Conservation (phyloP, 768 basidiomycete species). For the Lactifluus hygrophoroides region DNA sequence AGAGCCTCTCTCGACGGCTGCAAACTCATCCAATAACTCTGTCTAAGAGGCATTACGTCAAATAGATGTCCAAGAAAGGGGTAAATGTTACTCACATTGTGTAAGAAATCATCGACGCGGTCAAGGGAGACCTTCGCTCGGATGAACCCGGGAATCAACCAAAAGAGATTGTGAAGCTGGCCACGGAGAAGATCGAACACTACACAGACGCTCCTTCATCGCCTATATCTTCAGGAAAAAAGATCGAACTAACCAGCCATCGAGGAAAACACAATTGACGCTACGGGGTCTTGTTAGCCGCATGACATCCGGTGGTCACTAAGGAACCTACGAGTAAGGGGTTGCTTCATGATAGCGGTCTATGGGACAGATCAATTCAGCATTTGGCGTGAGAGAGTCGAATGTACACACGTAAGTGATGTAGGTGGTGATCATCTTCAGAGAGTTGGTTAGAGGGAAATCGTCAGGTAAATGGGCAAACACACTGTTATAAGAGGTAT, state of each 20-base stretch:
- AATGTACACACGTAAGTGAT: slow-evolving; percentile 25
- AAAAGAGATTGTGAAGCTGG: slow-evolving; percentile 25
- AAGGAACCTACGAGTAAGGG: slow-evolving; percentile 25
- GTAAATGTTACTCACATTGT: slow-evolving; percentile 20
- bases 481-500: slow-evolving; percentile 32
- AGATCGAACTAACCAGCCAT: slow-evolving; percentile 18
- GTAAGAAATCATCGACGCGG: slow-evolving; percentile 34
- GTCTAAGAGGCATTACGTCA: slow-evolving; percentile 20
- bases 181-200: slow-evolving; percentile 36
- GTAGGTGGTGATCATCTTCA: slow-evolving; percentile 30
- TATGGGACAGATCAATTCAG: not conserved
- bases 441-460: not conserved
- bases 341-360: slow-evolving; percentile 29
- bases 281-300: slow-evolving; percentile 3
- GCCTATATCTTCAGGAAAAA: not conserved
- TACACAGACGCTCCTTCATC: slow-evolving; percentile 1
- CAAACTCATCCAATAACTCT: slow-evolving; percentile 28
- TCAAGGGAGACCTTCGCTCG: slow-evolving; percentile 33
- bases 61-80: not conserved
- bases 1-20: slow-evolving; percentile 10
- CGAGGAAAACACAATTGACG: slow-evolving; percentile 27
- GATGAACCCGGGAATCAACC: slow-evolving; percentile 22
- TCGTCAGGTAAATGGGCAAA: not conserved
- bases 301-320: not conserved
- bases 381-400: not conserved